Evolutionary conservation across 345 rosid genomes (phyloP).

Genomic region (Tarenaya hassleriana): DNA sequence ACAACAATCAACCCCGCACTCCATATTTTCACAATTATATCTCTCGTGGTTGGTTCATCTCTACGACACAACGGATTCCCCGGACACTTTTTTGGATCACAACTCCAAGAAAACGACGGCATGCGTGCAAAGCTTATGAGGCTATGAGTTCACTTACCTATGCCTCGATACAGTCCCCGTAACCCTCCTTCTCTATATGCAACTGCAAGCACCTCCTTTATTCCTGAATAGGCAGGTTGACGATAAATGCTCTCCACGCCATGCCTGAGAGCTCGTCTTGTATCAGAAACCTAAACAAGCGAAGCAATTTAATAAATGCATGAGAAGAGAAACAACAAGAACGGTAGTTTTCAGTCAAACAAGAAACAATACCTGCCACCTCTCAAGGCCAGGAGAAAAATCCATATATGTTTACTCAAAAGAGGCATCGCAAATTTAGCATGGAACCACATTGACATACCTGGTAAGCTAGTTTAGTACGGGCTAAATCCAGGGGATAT

Average conservation of each 20-base stretch:
- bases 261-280: conserved; percentile 28
- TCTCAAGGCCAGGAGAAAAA: too few relatives aligned
- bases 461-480: conserved; percentile 97
- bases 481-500: conserved; percentile 92
- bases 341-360: neutral
- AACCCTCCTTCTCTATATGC: conserved; percentile 82
- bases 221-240: conserved; percentile 61
- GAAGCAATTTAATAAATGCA: conserved; percentile 11
- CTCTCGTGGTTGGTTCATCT: too few relatives aligned
- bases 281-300: conserved; percentile 48
- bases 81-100: neutral
- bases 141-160: conserved; percentile 61
- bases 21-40: too few relatives aligned
- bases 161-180: conserved; percentile 78
- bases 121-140: conserved; percentile 1
- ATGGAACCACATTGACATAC: conserved; percentile 28
- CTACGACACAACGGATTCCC: neutral
- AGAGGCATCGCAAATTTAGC: too few relatives aligned
- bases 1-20: too few relatives aligned
- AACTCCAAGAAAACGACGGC: neutral
- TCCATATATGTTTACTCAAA: too few relatives aligned
- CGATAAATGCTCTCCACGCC: conserved; percentile 37
- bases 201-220: conserved; percentile 61
- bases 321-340: conserved; percentile 12
- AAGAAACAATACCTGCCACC: conserved; percentile 1